Percentiles rank a stretch among this genome's conserved stretches.
Evolutionary conservation across 305 asterid species (phyloP).

Genomic region (Ajuga reptans): DNA sequence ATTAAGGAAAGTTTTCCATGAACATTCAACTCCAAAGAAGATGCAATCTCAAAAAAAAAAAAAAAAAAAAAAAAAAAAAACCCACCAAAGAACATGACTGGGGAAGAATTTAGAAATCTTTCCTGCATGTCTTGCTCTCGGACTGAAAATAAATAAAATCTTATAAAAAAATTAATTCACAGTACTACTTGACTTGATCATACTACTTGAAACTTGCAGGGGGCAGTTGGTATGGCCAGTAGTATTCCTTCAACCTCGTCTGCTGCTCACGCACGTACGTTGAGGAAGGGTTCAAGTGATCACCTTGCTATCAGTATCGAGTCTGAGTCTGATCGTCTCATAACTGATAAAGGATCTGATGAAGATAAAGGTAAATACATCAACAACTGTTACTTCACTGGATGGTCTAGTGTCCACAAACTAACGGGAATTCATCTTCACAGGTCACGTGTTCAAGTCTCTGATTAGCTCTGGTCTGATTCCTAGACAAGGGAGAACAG

Average conservation of each 20-base stretch:
- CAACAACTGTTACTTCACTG: slow-evolving; percentile 5
- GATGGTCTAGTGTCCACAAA: slow-evolving; percentile 1
- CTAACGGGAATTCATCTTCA: slow-evolving; percentile 19
- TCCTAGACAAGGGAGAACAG: slow-evolving; percentile 84
- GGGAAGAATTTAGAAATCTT: too few relatives aligned
- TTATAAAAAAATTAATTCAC: neutral
- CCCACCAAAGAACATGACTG: too few relatives aligned
- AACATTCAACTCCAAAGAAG: neutral
- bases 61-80: too few relatives aligned
- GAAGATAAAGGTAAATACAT: slow-evolving; percentile 70
- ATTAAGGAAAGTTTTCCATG: neutral
- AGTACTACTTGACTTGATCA: neutral
- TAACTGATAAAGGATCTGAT: slow-evolving; percentile 48
- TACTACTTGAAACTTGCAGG: slow-evolving; percentile 47
- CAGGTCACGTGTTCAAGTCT: slow-evolving; percentile 89
- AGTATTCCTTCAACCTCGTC: slow-evolving; percentile 47
- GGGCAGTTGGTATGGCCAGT: slow-evolving; percentile 42
- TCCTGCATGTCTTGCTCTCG: neutral
- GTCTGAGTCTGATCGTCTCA: slow-evolving; percentile 69
- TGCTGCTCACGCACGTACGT: slow-evolving; percentile 74
- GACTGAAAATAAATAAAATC: neutral
- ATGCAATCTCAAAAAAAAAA: too few relatives aligned
- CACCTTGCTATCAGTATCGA: slow-evolving; percentile 82
- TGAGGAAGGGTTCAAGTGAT: slow-evolving; percentile 86
- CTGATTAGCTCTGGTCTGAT: slow-evolving; percentile 70